Percentiles rank a stretch among this genome's conserved stretches.
phyloP scores from a whole-genome alignment of 2,329 filamentous ascomycete species.

The Orbilia brochopaga region DNA sequence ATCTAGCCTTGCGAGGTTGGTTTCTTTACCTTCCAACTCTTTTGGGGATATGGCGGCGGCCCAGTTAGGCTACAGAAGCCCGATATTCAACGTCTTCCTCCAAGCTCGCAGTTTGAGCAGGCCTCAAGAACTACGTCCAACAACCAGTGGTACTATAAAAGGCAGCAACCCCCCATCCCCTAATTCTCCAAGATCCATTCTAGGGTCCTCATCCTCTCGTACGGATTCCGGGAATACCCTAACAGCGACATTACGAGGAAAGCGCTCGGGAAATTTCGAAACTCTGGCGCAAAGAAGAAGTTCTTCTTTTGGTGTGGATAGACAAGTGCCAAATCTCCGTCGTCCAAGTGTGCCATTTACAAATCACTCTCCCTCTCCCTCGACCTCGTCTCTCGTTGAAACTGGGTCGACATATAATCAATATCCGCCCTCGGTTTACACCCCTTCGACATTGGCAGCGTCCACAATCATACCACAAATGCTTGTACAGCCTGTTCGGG shows the following conservation, averaged over 20 bases:
- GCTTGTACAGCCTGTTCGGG: slow-evolving; percentile 76
- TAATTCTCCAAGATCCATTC: slow-evolving; percentile 57
- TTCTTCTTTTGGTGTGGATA: slow-evolving; percentile 85
- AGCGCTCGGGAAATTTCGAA: slow-evolving; percentile 91
- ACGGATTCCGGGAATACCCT: slow-evolving; percentile 91
- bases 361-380: slow-evolving; percentile 67
- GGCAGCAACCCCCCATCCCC: slow-evolving; percentile 66
- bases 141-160: slow-evolving; percentile 69
- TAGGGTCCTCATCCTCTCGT: slow-evolving; percentile 59
- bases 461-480: slow-evolving; percentile 87
- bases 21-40: slow-evolving; percentile 83
- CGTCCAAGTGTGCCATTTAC: slow-evolving; percentile 77
- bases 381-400: slow-evolving; percentile 69
- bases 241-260: slow-evolving; percentile 85
- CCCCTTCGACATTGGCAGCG: slow-evolving; percentile 81
- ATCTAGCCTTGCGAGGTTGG: slow-evolving; percentile 81
- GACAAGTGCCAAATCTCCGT: slow-evolving; percentile 69
- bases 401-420: slow-evolving; percentile 62
- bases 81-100: slow-evolving; percentile 90
- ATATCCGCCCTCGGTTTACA: slow-evolving; percentile 83
- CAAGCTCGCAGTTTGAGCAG: slow-evolving; percentile 71
- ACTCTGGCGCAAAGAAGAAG: slow-evolving; percentile 77
- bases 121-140: slow-evolving; percentile 74
- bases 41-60: slow-evolving; percentile 73
- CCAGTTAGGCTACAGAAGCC: slow-evolving; percentile 63